Evolutionary conservation across 1,284 basidiomycete species (phyloP), one percentile per base, ranked within the genome.

Genomic region (Naganishia albida): DNA sequence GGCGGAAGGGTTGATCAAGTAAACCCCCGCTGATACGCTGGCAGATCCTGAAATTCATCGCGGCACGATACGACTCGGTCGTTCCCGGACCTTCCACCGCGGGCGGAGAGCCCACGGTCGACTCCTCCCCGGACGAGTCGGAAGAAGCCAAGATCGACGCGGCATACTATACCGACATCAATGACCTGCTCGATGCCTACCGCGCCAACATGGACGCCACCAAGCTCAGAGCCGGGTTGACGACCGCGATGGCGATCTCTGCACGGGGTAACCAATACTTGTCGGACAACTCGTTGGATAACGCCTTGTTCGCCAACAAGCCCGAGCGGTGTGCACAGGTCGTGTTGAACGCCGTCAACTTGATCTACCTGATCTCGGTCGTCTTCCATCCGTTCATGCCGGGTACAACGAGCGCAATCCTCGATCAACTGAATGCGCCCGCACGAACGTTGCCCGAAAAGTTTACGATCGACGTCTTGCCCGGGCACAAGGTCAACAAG

Each of bases 301-400:
- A 98, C 77, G 85, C 91, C 2, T 84, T 99, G 60, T 88, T 95
- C 80, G 82, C 85, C 26, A 86, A 88, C 71, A 84, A 90, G 68
- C 91, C 92, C 0, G 84, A 85, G 68, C 88, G 93, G 68, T 96
- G 93, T 72, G 93, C 89, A 6, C 88, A 91, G 73, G 93, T 98
- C 69, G 83, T 98, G 68, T 87, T 91, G 51, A 87, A 94, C 66
- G 89, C 93, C 25, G 80, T 93, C 78, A 98, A 98, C 81, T 82
- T 99, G 71, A 96, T 99, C 78, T 99, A 96, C 79, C 80, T 88
- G 34, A 84, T 99, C 65, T 89, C 91, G 13, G 87, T 87, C 38
- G 81, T 96, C 69, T 80, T 93, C 70, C 89, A 94, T 76, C 95
- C 96, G 0, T 99, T 93, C 86, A 98, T 99, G 94, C 96, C 96